Conservation (phyloP, 2,329 filamentous ascomycete species). For the Sporothrix sp. region DNA sequence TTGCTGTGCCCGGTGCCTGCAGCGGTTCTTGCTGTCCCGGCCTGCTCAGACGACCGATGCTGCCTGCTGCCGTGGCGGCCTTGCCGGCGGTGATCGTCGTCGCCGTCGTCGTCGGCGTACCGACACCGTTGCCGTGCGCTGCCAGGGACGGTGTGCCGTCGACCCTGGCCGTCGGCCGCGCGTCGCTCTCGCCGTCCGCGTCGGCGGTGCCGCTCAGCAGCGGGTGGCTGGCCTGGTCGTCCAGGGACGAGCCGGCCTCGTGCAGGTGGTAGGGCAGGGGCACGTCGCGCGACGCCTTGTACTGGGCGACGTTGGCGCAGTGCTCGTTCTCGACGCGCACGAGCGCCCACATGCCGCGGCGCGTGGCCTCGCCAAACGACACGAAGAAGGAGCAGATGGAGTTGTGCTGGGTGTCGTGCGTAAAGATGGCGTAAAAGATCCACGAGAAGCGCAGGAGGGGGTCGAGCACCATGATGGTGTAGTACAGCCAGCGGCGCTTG, state of each 20-base stretch:
- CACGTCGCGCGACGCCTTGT: constrained; percentile 81
- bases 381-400: constrained; percentile 73
- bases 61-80: not conserved
- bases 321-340: constrained; percentile 98
- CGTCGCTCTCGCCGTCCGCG: not conserved
- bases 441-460: constrained; percentile 84
- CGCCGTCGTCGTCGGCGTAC: not conserved
- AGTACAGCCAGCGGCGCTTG: constrained; percentile 75
- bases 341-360: constrained; percentile 82
- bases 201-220: constrained; percentile 2
- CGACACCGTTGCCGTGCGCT: not conserved
- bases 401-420: constrained; percentile 70
- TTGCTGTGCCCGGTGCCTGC: not conserved
- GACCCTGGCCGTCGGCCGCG: constrained; percentile 16
- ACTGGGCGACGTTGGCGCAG: constrained; percentile 80
- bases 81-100: not conserved
- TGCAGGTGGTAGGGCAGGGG: constrained; percentile 70
- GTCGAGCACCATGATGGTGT: constrained; percentile 71
- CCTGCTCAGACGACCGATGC: not conserved
- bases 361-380: constrained; percentile 66
- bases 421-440: constrained; percentile 87
- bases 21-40: not conserved
- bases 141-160: constrained; percentile 9
- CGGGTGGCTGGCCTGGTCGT: constrained; percentile 9
- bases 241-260: constrained; percentile 3